These are phyloP conservation scores for Apiospora phragmitis DNA, from an alignment of 2,329 filamentous ascomycete genomes.

Conservation along the genomic window DNA sequence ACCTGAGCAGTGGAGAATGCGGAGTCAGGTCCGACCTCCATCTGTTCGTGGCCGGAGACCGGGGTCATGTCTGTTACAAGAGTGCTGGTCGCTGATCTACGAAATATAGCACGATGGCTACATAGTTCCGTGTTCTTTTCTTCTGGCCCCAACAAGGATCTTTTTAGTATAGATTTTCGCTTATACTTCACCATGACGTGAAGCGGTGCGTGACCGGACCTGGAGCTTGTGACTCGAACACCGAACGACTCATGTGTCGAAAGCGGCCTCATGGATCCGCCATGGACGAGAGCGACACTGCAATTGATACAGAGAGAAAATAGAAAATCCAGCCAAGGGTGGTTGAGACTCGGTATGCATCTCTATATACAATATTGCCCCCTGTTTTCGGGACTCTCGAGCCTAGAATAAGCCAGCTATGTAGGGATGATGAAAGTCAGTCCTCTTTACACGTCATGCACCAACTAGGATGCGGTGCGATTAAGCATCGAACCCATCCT, in stretches of 20 bases:
- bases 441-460: neutral
- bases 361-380: neutral
- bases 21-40: neutral
- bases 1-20: neutral
- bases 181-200: neutral
- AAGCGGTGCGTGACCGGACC: neutral
- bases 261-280: neutral
- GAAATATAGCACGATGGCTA: neutral
- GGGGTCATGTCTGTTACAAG: neutral
- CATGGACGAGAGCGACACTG: neutral
- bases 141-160: neutral
- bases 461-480: neutral
- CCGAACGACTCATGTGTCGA: slow-evolving; percentile 1
- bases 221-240: neutral
- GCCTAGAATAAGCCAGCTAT: neutral
- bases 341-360: neutral
- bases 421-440: neutral
- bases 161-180: neutral
- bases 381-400: neutral
- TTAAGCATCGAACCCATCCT: neutral
- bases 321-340: neutral
- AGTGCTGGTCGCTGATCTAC: neutral
- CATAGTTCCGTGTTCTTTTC: neutral
- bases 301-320: no score
- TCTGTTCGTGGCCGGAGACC: neutral